Evolutionary conservation across 768 basidiomycete genomes (phyloP), one percentile per base, ranked within the genome.

Genomic region (Strobilomyces confusus): DNA sequence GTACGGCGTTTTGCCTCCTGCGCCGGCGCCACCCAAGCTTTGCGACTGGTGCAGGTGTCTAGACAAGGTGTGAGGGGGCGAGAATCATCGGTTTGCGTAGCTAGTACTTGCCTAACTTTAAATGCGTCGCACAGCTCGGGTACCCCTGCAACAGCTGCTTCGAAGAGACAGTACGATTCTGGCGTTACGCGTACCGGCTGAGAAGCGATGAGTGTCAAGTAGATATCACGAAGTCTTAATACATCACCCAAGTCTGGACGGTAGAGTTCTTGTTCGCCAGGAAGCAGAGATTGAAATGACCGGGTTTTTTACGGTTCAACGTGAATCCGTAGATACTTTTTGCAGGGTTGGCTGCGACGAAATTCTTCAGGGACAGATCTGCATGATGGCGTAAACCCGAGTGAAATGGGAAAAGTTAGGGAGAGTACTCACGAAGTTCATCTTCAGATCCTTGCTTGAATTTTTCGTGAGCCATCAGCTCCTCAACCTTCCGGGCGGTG

Each of bases 241-340:
- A 30, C 7, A 34, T 40, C 71, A 94, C 95, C 94, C 94, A 98
- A 49, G 84, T 90, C 67, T 93, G 90, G 41, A 98, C 90, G 22
- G 83, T 79, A 9, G 92, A 84, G 56, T 90, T 88, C 64, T 92
- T 92, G 68, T 92, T 97, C 37, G 92, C 89, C 61, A 95, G 75
- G 80, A 98, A 99, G 65, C 87, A 89, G 7, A 98, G 79, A 63
- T 82, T 89, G 76, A 98, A 93, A 71, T 95, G 93, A 1, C 97
- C 97, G 1, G 97, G 92, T 48, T 81, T 80, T 62, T 87, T 87
- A 54, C 89, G 81, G 65, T 98, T 95, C 51, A 95, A 74, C 14
- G 88, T 89, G 69, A 98, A 99, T 12, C 92, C 95, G 64, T 99
- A 99, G 72, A 93, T 91, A 65, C 92, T 93, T 74, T 90, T 89